These are phyloP conservation scores for Trichoderma arundinaceum DNA, from an alignment of 2,329 filamentous ascomycete species.

Conservation along the genomic window DNA sequence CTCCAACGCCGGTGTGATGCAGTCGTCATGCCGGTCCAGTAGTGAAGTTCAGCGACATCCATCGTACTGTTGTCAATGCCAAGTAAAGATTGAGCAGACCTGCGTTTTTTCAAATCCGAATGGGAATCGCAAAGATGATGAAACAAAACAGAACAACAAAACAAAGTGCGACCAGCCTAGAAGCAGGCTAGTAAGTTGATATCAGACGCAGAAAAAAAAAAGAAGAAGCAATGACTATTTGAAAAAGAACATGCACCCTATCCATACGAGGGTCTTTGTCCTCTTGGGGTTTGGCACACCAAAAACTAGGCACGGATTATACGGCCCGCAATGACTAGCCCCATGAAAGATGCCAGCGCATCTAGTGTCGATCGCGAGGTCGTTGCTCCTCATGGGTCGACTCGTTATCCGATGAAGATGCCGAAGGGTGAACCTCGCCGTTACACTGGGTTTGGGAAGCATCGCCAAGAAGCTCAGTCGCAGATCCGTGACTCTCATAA, in stretches of 20 bases:
- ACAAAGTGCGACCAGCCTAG: constrained; percentile 5
- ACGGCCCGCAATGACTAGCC: background rate
- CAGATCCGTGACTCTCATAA: constrained; percentile 54
- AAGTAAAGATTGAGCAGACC: constrained; percentile 21
- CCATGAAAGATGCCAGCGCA: background rate
- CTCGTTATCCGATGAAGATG: constrained; percentile 44
- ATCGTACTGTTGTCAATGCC: constrained; percentile 35
- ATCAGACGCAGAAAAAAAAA: constrained; percentile 6
- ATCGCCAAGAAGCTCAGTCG: constrained; percentile 48
- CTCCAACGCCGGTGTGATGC: constrained; percentile 45
- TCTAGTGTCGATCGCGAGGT: constrained; percentile 8
- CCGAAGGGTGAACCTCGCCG: constrained; percentile 39
- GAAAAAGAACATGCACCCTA: background rate
- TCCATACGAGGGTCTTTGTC: background rate
- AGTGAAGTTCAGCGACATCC: constrained; percentile 35
- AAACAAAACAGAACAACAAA: background rate
- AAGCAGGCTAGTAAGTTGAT: constrained; percentile 1
- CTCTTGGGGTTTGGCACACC: background rate
- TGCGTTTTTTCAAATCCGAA: constrained; percentile 10
- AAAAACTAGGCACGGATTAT: background rate
- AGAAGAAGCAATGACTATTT: background rate
- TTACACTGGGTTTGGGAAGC: constrained; percentile 41
- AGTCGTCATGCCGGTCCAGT: constrained; percentile 41
- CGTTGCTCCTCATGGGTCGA: constrained; percentile 29
- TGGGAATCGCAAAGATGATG: constrained; percentile 6